Evolutionary conservation across 192 early-diverging fungal genomes (phyloP).

Genomic region (Linnemannia zychae): DNA sequence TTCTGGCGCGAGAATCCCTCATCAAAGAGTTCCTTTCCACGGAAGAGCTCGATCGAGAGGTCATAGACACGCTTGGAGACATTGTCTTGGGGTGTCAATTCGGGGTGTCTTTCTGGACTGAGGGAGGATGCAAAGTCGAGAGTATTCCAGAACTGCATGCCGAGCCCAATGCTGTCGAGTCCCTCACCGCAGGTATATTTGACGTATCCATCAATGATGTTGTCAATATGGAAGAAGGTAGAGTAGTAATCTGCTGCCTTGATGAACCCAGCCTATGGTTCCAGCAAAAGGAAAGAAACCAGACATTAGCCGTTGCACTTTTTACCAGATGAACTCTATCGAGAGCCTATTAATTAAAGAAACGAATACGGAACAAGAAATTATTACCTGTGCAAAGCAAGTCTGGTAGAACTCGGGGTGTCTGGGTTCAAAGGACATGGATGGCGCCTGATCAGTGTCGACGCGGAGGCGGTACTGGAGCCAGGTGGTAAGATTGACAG

Average conservation of each 20-base stretch:
- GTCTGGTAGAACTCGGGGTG: constrained; percentile 44
- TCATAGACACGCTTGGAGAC: constrained; percentile 40
- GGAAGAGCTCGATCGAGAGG: constrained; percentile 37
- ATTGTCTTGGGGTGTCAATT: constrained; percentile 32
- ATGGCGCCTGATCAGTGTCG: constrained; percentile 17
- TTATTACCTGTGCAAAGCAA: constrained; percentile 40
- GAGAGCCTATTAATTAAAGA: not conserved
- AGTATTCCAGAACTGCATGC: constrained; percentile 39
- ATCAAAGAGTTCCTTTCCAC: constrained; percentile 51
- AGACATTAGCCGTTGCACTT: not conserved
- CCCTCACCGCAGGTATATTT: not conserved
- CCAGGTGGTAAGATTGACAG: constrained; percentile 55
- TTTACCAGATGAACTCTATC: not conserved
- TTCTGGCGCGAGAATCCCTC: constrained; percentile 16
- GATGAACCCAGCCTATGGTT: constrained; percentile 44
- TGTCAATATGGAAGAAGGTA: constrained; percentile 37
- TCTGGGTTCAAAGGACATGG: constrained; percentile 51
- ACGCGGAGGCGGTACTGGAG: constrained; percentile 48
- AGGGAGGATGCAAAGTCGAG: constrained; percentile 43
- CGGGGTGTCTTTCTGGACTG: constrained; percentile 26
- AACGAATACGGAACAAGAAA: not conserved
- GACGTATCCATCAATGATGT: constrained; percentile 6
- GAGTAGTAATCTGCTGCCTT: constrained; percentile 50
- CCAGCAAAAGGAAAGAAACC: not conserved
- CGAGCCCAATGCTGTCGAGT: constrained; percentile 3